phyloP scores from a whole-genome alignment of 129 eudicot genomes.

The Silybum marianum region DNA sequence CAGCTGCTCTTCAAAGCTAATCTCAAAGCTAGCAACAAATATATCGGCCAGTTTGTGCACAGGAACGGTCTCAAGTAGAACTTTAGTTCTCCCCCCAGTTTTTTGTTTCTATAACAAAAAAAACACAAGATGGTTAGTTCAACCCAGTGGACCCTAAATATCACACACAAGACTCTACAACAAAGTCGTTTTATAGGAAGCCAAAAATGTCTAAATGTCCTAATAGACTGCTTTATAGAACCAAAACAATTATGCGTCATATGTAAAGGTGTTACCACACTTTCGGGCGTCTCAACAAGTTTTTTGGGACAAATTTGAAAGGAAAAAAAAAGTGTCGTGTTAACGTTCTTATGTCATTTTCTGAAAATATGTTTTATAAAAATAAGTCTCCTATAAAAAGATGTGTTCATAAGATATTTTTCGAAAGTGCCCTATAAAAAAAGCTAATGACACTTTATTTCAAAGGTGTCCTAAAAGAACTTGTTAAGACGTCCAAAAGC shows the following conservation, averaged over 20 bases:
- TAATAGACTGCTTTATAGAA: not conserved
- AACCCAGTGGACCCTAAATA: not conserved
- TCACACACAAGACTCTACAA: not conserved
- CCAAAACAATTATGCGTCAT: too few relatives aligned
- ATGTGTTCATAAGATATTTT: not conserved
- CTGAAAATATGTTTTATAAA: not conserved
- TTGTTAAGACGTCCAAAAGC: not conserved
- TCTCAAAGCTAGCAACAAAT: constrained; percentile 95
- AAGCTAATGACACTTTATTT: not conserved
- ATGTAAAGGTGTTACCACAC: too few relatives aligned
- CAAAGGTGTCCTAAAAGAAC: not conserved
- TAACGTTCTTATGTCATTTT: not conserved
- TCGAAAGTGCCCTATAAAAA: not conserved
- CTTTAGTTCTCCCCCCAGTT: constrained; percentile 89
- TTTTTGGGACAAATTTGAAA: too few relatives aligned
- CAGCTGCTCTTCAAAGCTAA: constrained; percentile 94
- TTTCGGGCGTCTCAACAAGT: too few relatives aligned
- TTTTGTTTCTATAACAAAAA: constrained; percentile 70
- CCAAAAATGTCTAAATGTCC: not conserved
- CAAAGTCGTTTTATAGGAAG: not conserved
- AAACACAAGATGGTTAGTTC: constrained; percentile 4
- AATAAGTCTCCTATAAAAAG: not conserved
- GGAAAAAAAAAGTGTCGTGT: too few relatives aligned
- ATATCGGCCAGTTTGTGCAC: constrained; percentile 94
- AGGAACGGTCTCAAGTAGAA: constrained; percentile 89